Evolutionary conservation across 2,329 filamentous ascomycete genomes (phyloP).

Genomic region (Thelonectria discophora): DNA sequence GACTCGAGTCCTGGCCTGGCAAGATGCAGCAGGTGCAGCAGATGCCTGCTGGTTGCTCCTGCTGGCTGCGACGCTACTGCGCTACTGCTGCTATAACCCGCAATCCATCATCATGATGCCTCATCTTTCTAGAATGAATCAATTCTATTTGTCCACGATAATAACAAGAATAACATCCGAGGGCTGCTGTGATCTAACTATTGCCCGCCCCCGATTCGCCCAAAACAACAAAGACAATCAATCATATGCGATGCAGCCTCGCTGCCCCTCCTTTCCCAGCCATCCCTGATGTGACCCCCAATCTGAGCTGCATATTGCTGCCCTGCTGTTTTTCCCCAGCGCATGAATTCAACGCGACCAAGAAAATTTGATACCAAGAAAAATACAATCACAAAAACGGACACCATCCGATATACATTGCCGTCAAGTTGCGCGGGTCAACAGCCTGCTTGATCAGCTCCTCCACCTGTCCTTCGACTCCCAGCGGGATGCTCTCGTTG

Average conservation of each 20-base stretch:
- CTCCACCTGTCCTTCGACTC: constrained; percentile 97
- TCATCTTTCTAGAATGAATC: background rate
- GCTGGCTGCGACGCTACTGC: background rate
- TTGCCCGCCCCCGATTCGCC: background rate
- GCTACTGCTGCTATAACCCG: background rate
- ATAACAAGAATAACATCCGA: background rate
- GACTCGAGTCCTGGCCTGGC: no score
- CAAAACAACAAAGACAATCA: constrained; percentile 6
- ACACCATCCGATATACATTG: constrained; percentile 98
- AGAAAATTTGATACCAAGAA: background rate
- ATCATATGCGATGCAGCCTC: background rate
- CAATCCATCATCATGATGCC: background rate
- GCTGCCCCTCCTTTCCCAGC: background rate
- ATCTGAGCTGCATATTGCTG: no score
- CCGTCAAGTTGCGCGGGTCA: constrained; percentile 78
- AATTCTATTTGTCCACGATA: background rate
- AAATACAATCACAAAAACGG: constrained; percentile 58
- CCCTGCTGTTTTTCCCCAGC: background rate
- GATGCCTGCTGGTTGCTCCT: background rate
- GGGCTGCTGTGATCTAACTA: background rate
- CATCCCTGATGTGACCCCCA: constrained; percentile 1
- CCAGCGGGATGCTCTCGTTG: constrained; percentile 89
- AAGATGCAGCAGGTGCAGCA: background rate
- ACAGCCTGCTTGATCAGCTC: constrained; percentile 90
- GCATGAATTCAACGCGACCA: background rate